Base-by-base conservation (phyloP, 441 rosid species). In the Erysimum pusillum region DNA sequence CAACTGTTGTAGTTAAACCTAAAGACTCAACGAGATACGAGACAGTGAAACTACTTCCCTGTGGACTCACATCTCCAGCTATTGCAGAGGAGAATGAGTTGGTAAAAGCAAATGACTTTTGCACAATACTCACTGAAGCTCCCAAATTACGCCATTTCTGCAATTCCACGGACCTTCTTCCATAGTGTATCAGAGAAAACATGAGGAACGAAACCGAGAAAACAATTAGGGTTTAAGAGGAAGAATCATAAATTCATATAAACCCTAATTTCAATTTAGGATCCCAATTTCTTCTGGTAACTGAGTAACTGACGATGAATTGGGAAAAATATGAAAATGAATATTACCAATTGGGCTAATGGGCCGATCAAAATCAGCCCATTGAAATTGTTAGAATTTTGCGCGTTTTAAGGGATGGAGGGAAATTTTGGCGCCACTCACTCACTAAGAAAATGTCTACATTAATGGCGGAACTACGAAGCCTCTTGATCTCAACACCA, bases 361-460 rank as follows among this genome's bases (percentile, higher is more conserved):
- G 69, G 79, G 74, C 79, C 63, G 25, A 75, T 12, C 3, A 48
- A 46, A 2, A 25, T 9, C 14, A 61, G 71, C 71, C 75, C 75
- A 66, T 74, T 9, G 0, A 22, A 10, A 3, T 15, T 41, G 0
- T n/a, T 8, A 53, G 4, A 20, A 12, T 14, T 74, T 42, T 3
- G 10, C 25, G 18, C 8, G 22, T 13, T 25, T 25, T 53, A 7
- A 9, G 4, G 4, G 4, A 10, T 51, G 69, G 79, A 76, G 79
- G 79, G 79, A 76, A 75, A 13, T 1, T 49, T 76, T 76, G 74
- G 79, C 81, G 81, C 81, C 78, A 77, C 9, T 63, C n/a, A 32
- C 32, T 28, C 35, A 28, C 31, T 28, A 3, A 35, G 38, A 35
- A 35, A 42, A 32, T 52, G 14, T 9, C 57, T 63, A 42, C 58